Base-by-base conservation (phyloP, 148 eudicot genomes). In the Chenopodium suecicum region DNA sequence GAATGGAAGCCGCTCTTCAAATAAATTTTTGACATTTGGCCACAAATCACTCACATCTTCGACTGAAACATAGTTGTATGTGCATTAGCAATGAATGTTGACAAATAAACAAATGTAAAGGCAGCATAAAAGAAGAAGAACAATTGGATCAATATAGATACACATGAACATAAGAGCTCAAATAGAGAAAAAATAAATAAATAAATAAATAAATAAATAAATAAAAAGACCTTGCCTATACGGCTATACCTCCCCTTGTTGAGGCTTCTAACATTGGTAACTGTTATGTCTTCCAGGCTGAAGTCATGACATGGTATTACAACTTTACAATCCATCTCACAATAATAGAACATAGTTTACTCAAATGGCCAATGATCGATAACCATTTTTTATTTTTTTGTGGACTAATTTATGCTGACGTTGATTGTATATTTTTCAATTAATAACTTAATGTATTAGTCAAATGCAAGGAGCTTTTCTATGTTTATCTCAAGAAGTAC, bases 1-100 rank as follows among this genome's bases (percentile, higher is more conserved):
- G 82, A 94, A 90, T 13, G 98, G 99, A 82, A 94, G 67, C 82
- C 93, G 86, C 81, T 85, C 90, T 80, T 92, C 95, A 80, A 96
- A 92, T 46, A 76, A 87, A 76, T 88, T 88, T 86, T 92, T 94
- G 78, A 91, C 91, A 77, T 65, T 76, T 71, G 97, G 99, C 99
- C 99, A 96, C 88, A 92, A 85, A 85, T 96, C 94, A 71, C 95
- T 94, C 80, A 96, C 98, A 85, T 96, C 99, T 90, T 94, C 99
- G 84, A 96, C 99, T 96, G 92, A 44, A 86, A 83, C 73, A 22
- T 78, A 80, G 44, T 73, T 23, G 66, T 23, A 68, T 17, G 75
- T 8, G 23, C 73, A 23, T 72, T 52, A 76, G 83, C 83, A 76
- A 73, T 3, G 74, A 75, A 41, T 13, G 67, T 23, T 17, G 31